Conservation (phyloP, 108 stramenopile genomes). For the Poteriospumella lacustris region DNA sequence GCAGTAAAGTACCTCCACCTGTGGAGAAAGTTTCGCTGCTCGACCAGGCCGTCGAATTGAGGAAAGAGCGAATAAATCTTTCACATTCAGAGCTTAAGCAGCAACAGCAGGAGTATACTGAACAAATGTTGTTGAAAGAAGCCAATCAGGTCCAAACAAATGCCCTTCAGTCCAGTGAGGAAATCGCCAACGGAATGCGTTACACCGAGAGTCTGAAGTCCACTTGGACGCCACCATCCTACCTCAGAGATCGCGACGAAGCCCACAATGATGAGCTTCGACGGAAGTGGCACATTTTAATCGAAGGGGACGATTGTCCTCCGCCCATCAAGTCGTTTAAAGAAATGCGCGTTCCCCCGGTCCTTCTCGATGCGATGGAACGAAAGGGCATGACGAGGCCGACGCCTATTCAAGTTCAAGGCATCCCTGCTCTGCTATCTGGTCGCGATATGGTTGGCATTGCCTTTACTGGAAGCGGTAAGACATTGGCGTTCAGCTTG, state of each 20-base stretch:
- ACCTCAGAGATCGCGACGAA: constrained; percentile 65
- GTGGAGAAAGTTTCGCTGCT: not conserved
- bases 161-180: constrained; percentile 85
- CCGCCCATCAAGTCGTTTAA: constrained; percentile 78
- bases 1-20: no score
- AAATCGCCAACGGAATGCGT: constrained; percentile 74
- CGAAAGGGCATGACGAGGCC: constrained; percentile 83
- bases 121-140: constrained; percentile 64
- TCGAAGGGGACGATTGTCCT: constrained; percentile 82
- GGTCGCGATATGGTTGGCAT: constrained; percentile 98
- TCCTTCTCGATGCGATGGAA: constrained; percentile 66
- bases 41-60: not conserved
- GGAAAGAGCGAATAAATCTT: not conserved
- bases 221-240: constrained; percentile 75
- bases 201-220: constrained; percentile 74
- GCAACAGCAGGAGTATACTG: not conserved
- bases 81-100: not conserved
- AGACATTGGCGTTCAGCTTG: constrained; percentile 86
- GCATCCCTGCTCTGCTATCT: constrained; percentile 85
- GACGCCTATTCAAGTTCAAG: constrained; percentile 99
- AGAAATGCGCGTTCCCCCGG: constrained; percentile 86
- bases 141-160: constrained; percentile 89
- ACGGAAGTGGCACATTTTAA: constrained; percentile 88
- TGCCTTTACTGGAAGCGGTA: constrained; percentile 90
- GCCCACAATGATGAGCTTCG: constrained; percentile 67